Conservation (phyloP, 345 rosid genomes). For the Psidium friedrichsthalianum region DNA sequence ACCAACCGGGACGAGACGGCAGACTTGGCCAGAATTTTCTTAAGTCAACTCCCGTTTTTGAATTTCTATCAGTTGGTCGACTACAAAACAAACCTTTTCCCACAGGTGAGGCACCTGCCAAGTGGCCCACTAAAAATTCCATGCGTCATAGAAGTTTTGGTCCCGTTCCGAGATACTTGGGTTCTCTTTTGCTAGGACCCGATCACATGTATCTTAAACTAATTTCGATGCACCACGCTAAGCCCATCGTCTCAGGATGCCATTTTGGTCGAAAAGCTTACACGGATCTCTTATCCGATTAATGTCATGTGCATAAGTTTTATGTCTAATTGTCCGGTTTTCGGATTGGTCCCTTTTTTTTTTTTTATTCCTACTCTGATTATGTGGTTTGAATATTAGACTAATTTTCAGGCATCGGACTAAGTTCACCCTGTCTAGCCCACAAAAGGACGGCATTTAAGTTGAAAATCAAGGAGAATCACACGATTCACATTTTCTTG, state of each 20-base stretch:
- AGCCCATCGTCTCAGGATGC: not conserved
- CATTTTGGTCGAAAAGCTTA: not conserved
- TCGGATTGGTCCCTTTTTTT: not conserved
- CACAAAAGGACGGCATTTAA: not conserved
- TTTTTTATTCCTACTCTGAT: not conserved
- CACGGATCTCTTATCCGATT: not conserved
- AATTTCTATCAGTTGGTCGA: not conserved
- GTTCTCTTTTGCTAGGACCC: not conserved
- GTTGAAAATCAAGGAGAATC: not conserved
- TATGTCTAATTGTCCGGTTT: not conserved
- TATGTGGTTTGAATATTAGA: not conserved
- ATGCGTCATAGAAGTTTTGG: not conserved
- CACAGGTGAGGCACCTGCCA: not conserved
- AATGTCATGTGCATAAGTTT: not conserved
- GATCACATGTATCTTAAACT: not conserved
- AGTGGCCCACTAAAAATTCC: not conserved
- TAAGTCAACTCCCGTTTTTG: not conserved
- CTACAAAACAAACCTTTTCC: not conserved
- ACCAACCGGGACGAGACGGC: not conserved
- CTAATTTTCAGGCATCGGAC: not conserved
- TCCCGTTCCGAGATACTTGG: not conserved
- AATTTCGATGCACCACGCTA: not conserved
- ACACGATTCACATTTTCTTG: not conserved
- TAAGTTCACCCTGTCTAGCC: not conserved
- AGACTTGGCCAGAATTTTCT: not conserved